Evolutionary conservation across 2,329 filamentous ascomycete genomes (phyloP).

Genomic region (Colletotrichum sp.): DNA sequence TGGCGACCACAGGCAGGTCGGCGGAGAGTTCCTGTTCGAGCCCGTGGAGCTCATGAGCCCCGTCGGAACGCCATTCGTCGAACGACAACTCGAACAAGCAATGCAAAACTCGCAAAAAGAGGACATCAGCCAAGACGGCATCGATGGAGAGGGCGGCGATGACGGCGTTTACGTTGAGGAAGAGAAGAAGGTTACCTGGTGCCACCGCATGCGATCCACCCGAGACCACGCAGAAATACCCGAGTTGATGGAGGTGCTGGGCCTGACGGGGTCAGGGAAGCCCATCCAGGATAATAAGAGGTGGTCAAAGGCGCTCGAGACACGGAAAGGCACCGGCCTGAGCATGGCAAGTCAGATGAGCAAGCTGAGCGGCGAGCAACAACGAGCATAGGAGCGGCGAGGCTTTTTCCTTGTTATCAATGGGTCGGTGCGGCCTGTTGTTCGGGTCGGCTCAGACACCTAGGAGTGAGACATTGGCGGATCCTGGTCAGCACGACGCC

Average conservation of each 20-base stretch:
- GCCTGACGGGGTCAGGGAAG: conserved; percentile 51
- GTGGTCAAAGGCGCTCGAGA: conserved; percentile 50
- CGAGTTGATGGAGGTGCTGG: conserved; percentile 68
- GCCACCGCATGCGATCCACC: conserved; percentile 81
- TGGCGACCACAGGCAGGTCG: conserved; percentile 72
- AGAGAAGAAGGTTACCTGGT: conserved; percentile 75
- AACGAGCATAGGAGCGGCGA: conserved; percentile 1
- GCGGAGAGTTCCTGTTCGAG: conserved; percentile 82
- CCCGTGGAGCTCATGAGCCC: conserved; percentile 50
- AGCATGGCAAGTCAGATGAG: conserved; percentile 57
- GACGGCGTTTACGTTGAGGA: conserved; percentile 37
- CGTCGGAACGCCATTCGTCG: conserved; percentile 46
- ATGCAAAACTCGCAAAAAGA: conserved; percentile 2
- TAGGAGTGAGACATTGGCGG: not conserved
- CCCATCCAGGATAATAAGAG: conserved; percentile 44
- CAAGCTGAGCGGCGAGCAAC: conserved; percentile 38
- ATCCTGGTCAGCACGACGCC: not conserved
- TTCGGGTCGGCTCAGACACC: not conserved
- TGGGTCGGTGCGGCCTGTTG: not conserved
- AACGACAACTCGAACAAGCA: conserved; percentile 29
- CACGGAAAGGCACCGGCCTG: conserved; percentile 58
- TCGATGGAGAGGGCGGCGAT: conserved; percentile 19
- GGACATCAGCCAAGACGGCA: conserved; percentile 10
- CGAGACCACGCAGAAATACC: conserved; percentile 77
- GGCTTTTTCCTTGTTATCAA: conserved; percentile 1